Base-by-base conservation (phyloP, 2,329 filamentous ascomycete genomes). In the Alternaria metachromatica region DNA sequence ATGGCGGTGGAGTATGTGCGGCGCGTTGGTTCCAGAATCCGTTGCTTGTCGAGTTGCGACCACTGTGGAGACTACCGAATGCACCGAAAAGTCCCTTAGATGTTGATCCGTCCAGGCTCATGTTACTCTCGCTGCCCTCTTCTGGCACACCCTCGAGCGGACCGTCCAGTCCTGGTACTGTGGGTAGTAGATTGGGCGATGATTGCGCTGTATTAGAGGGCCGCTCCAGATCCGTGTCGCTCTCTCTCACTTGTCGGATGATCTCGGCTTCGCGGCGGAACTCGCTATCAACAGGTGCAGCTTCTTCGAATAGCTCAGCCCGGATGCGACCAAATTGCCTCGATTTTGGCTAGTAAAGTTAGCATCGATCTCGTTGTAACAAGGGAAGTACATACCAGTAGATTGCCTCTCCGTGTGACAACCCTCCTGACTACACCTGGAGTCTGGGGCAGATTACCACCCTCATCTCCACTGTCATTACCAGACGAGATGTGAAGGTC, bases 301-400 rank as follows among this genome's bases (percentile, higher is more conserved):
- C 87, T 82, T 99, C 96, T 81, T 99, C 96, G 61, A 92, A 86
- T 1, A 99, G 86, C 4, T 94, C 94, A 9, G 95, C 96, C 65
- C 92, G 89, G 69, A 99, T 97, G 11, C 96, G 90, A 6, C 94
- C 94, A 79, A 99, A 99, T 0, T 91, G 94, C 82, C 97, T 97
- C 1, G 95, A 96, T 84, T 98, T 99, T 12, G 96, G 96, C 92
- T 96, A 70, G 5, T 10, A 55, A 61, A 48, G 60, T 77, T 49
- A 72, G 67, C 49, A 71, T 62, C 45, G 11, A 11, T n/a, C 3
- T 2, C 1, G 8, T 6, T n/a, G 6, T 9, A n/a, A 9, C 10
- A 4, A n/a, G 3, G 12, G 12, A 44, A 5, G 12, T 46, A 82
- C 90, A 78, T 85, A 96, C 93, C 76, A 99, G 81, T 65, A 99